A percentile compares a stretch with the other conserved stretches of the same genome.
Evolutionary conservation across 352 stramenopile species (phyloP).

Genomic region (Phytophthora litchii): DNA sequence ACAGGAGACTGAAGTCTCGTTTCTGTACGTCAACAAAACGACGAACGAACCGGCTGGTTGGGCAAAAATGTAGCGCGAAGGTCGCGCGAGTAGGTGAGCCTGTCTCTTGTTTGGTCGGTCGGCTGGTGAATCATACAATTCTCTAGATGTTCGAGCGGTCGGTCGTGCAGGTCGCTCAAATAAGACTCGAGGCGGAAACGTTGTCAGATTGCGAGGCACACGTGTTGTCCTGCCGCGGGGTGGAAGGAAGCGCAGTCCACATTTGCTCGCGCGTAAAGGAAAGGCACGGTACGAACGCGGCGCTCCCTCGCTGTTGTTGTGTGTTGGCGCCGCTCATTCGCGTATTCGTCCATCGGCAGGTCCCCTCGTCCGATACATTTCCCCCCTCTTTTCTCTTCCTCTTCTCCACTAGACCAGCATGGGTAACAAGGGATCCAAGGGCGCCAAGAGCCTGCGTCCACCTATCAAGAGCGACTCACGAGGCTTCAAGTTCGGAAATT

Average conservation of each 20-base stretch:
- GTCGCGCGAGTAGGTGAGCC: constrained; percentile 1
- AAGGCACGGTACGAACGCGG: constrained; percentile 29
- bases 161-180: constrained; percentile 22
- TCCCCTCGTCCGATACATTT: constrained; percentile 34
- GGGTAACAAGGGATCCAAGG: constrained; percentile 88
- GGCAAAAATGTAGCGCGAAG: constrained; percentile 10
- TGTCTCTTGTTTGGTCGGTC: constrained; percentile 8
- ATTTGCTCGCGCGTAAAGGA: constrained; percentile 36
- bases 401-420: constrained; percentile 37
- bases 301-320: constrained; percentile 4
- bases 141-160: neutral
- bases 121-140: constrained; percentile 4
- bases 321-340: constrained; percentile 33
- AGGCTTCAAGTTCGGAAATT: constrained; percentile 76
- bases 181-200: constrained; percentile 25
- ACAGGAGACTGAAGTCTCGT: constrained; percentile 1
- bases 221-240: constrained; percentile 20
- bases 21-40: constrained; percentile 17
- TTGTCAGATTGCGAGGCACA: constrained; percentile 30
- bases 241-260: constrained; percentile 38
- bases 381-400: constrained; percentile 3
- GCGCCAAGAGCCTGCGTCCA: constrained; percentile 62
- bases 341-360: constrained; percentile 43
- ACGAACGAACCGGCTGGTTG: constrained; percentile 21
- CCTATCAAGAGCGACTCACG: constrained; percentile 87